These are phyloP conservation scores for Naganishia randhawae DNA, from an alignment of 768 basidiomycete genomes.

Conservation along the genomic window DNA sequence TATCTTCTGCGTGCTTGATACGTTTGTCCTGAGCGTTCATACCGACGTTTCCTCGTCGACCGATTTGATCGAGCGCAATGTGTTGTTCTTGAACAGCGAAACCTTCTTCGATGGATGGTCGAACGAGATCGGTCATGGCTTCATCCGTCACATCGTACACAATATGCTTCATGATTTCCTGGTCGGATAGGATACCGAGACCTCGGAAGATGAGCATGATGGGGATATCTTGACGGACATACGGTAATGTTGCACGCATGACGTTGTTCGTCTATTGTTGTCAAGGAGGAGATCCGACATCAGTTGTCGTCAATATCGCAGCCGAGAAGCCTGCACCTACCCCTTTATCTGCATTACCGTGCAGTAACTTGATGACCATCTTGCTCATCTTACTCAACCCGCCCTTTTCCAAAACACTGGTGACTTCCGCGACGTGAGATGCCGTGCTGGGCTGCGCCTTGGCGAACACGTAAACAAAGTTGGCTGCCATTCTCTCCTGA, in stretches of 20 bases:
- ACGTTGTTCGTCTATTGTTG: slow-evolving; percentile 55
- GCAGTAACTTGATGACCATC: slow-evolving; percentile 97
- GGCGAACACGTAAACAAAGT: slow-evolving; percentile 98
- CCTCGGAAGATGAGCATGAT: slow-evolving; percentile 99
- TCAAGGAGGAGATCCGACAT: background rate
- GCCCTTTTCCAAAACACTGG: slow-evolving; percentile 94
- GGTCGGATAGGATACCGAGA: slow-evolving; percentile 92
- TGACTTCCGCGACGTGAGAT: slow-evolving; percentile 76
- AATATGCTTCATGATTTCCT: slow-evolving; percentile 95
- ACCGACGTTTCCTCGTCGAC: slow-evolving; percentile 91
- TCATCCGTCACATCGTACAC: slow-evolving; percentile 96
- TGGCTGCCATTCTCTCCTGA: slow-evolving; percentile 98
- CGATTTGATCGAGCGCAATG: slow-evolving; percentile 83
- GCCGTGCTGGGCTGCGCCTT: slow-evolving; percentile 95
- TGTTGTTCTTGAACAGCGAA: slow-evolving; percentile 95
- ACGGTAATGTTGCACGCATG: slow-evolving; percentile 95
- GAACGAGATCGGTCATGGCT: slow-evolving; percentile 95
- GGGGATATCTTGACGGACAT: slow-evolving; percentile 96
- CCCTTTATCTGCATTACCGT: slow-evolving; percentile 79
- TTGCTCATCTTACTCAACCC: slow-evolving; percentile 81
- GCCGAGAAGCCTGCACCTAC: slow-evolving; percentile 55
- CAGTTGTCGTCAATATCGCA: background rate
- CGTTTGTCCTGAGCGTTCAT: slow-evolving; percentile 87
- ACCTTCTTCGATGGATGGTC: slow-evolving; percentile 96
- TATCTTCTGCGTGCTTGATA: slow-evolving; percentile 78